Evolutionary conservation across 305 asterid genomes (phyloP).

Genomic region (Solanum hybrid): DNA sequence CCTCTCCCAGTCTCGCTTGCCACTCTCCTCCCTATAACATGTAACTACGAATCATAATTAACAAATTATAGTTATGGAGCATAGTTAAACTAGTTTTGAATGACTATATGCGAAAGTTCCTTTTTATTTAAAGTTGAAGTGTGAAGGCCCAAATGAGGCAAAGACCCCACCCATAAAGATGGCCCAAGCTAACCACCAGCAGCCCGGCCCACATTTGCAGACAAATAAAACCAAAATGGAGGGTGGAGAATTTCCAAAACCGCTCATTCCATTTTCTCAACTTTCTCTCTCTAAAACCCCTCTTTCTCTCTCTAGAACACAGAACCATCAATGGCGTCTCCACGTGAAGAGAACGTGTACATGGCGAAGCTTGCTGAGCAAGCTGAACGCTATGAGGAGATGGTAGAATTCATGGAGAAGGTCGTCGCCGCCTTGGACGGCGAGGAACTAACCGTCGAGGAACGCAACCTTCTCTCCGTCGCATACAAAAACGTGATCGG

Average conservation of each 20-base stretch:
- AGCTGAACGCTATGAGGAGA: conserved; percentile 13
- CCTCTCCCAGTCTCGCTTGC: too few relatives aligned
- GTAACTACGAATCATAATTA: too few relatives aligned
- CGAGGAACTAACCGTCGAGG: conserved; percentile 9
- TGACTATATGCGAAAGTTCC: too few relatives aligned
- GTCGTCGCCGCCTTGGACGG: neutral
- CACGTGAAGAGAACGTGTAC: conserved; percentile 14
- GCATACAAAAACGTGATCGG: conserved; percentile 18
- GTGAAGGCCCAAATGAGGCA: neutral
- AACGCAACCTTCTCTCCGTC: conserved; percentile 12
- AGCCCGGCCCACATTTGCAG: neutral
- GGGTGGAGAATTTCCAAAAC: neutral
- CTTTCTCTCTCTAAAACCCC: neutral
- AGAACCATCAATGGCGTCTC: conserved; percentile 2
- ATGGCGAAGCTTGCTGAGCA: conserved; percentile 16
- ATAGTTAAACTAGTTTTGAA: too few relatives aligned
- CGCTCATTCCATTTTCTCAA: neutral
- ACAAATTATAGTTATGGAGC: rapidly evolving
- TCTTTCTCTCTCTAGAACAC: neutral
- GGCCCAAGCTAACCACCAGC: neutral
- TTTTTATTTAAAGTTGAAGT: too few relatives aligned
- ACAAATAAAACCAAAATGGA: neutral
- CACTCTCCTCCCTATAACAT: too few relatives aligned
- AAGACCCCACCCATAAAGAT: neutral
- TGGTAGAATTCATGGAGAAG: conserved; percentile 16